These are phyloP conservation scores for Sanguinoderma infundibulare DNA, from an alignment of 1,284 basidiomycete species.

Conservation along the genomic window DNA sequence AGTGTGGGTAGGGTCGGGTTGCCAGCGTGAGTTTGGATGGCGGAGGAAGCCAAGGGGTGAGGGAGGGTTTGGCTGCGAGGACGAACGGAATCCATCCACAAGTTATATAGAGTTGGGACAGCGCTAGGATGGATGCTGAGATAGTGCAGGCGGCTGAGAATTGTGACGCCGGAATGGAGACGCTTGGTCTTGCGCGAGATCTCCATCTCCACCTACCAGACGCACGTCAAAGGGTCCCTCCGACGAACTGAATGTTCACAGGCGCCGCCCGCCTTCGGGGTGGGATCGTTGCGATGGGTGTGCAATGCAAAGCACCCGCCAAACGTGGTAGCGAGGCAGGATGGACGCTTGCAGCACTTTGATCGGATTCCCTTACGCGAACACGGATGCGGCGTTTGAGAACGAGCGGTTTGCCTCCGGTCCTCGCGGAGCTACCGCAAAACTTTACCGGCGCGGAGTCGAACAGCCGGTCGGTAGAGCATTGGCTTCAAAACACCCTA, in stretches of 20 bases:
- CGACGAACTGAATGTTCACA: constrained; percentile 10
- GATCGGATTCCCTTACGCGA: constrained; percentile 14
- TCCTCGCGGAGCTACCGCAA: constrained; percentile 17
- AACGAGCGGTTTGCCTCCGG: constrained; percentile 12
- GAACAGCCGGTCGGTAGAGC: background rate
- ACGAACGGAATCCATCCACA: background rate
- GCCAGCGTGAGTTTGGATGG: background rate
- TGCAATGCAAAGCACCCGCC: constrained; percentile 12
- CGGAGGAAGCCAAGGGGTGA: background rate
- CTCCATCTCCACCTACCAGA: constrained; percentile 3
- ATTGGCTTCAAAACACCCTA: background rate
- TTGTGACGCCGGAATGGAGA: constrained; percentile 6
- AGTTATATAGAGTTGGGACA: constrained; percentile 13
- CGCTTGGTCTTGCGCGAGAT: constrained; percentile 9
- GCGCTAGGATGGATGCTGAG: constrained; percentile 14
- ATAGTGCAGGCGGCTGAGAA: constrained; percentile 6
- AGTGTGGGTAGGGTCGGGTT: background rate
- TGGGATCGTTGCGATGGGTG: constrained; percentile 8
- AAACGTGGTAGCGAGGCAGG: no score
- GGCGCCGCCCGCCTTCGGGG: constrained; percentile 8
- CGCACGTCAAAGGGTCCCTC: background rate
- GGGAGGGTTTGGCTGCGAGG: constrained; percentile 1
- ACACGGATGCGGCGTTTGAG: background rate
- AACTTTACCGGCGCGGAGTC: constrained; percentile 4
- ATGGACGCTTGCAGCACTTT: constrained; percentile 1